Conservation (phyloP, 1,284 basidiomycete genomes). For the Phellopilus nigrolimitatus region DNA sequence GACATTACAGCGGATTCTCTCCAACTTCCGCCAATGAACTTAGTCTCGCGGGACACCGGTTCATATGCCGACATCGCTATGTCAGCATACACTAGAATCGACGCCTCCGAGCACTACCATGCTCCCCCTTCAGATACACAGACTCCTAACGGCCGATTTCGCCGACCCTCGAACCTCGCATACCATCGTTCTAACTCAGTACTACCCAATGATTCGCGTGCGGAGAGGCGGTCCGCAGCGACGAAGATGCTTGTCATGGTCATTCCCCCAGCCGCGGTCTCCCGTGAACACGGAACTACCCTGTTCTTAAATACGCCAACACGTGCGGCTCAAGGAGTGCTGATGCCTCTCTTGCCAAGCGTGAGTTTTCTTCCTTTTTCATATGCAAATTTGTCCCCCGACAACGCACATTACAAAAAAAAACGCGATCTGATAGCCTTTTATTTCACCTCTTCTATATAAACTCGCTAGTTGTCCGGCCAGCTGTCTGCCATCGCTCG, state of each 20-base stretch:
- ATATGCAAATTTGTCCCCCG: not conserved
- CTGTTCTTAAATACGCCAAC: constrained; percentile 55
- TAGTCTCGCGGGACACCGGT: constrained; percentile 25
- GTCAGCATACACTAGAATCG: constrained; percentile 11
- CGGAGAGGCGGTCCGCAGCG: constrained; percentile 36
- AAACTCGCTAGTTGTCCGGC: constrained; percentile 52
- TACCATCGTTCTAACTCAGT: constrained; percentile 51
- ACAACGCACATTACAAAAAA: constrained; percentile 8
- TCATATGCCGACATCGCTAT: constrained; percentile 24
- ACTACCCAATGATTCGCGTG: constrained; percentile 47
- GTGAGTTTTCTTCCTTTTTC: constrained; percentile 38
- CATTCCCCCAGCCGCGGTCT: constrained; percentile 56
- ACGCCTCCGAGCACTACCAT: constrained; percentile 11
- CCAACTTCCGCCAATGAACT: constrained; percentile 22
- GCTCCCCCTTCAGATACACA: constrained; percentile 22
- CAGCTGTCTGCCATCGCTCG: constrained; percentile 73
- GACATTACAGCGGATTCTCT: constrained; percentile 34
- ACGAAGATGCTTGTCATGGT: constrained; percentile 62
- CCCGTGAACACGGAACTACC: constrained; percentile 54
- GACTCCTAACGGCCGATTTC: constrained; percentile 33
- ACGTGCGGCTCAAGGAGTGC: constrained; percentile 59
- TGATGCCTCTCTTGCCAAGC: constrained; percentile 73
- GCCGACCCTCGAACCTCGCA: constrained; percentile 46
- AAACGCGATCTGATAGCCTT: not conserved
- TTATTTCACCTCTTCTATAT: constrained; percentile 7